Evolutionary conservation across 2,329 filamentous ascomycete genomes (phyloP).

Genomic region (Diaporthe caulivora): DNA sequence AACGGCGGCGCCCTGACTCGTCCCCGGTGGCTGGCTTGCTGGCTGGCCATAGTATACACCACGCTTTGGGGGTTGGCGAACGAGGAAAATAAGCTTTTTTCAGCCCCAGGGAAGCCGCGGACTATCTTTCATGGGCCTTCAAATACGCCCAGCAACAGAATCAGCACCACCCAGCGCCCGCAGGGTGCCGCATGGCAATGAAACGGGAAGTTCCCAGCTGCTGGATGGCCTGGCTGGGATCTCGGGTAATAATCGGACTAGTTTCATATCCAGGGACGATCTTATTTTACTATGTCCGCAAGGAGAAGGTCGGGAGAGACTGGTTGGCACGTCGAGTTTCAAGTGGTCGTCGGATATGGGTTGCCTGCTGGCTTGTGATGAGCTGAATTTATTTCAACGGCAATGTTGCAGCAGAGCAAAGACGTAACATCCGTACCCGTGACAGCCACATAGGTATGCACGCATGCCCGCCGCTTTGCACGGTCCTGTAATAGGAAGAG

Average conservation of each 20-base stretch:
- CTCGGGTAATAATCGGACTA: neutral
- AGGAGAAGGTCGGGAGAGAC: neutral
- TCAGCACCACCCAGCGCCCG: neutral
- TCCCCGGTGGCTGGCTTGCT: no score
- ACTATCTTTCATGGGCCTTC: neutral
- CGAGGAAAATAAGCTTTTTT: neutral
- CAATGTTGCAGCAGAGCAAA: neutral
- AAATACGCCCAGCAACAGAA: neutral
- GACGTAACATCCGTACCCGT: neutral
- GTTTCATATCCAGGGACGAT: conserved; percentile 1
- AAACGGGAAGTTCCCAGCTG: neutral
- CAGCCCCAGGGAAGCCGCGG: neutral
- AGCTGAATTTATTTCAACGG: no score
- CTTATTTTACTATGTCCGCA: neutral
- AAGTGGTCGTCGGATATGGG: conserved; percentile 5
- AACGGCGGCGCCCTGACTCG: conserved; percentile 8
- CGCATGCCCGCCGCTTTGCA: neutral
- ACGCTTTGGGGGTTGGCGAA: neutral
- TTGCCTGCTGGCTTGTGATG: no score
- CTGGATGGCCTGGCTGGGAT: neutral
- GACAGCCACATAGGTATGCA: neutral
- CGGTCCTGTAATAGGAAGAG: neutral
- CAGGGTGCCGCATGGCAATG: neutral
- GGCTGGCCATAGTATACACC: no score
- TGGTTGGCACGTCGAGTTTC: neutral